Base-by-base conservation (phyloP, 2,329 filamentous ascomycete species). In the Penicillium oxalicum region DNA sequence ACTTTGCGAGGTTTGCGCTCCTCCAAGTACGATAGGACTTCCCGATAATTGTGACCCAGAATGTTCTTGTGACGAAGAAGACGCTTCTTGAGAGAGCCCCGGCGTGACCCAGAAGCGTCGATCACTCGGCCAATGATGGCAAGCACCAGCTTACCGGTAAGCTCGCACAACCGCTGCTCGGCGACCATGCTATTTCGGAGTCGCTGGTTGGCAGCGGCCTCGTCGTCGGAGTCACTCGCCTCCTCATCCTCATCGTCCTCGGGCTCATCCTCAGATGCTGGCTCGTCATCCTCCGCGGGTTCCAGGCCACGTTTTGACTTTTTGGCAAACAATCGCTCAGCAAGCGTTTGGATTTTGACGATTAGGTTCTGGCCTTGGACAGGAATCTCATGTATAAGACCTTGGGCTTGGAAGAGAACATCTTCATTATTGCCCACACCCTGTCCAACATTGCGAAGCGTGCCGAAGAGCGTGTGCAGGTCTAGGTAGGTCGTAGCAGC, bases 41-140 rank as follows among this genome's bases (percentile, higher is more conserved):
- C 89, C 62, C 86, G 88, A 75, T 88, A 94, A 65, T 93, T 96
- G 40, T 80, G 75, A 2, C 93, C 93, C 3, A 98, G 77, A 62
- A 82, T 83, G n/a, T 74, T 75, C 63, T 86, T 86, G 70, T 98
- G 96, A 56, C 88, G 79, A 60, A 86, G 77, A 24, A 98, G 74
- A 18, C 90, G 79, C 59, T 82, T 80, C 54, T 81, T 80, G 33
- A 95, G 77, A 62, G 80, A 81, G 28, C 81, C 83, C 7, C 78
- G 78, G 28, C 80, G 72, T 9, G 78, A 71, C 5, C 80, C 82
- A 1, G 73, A 75, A 37, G 76, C 72, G 62, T 94, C 89, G 44
- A 96, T 75, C 36, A 90, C 82, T 45, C 82, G 83, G 18, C 84
- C 88, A 8, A 87, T 75, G 24, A 95, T 83, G 9, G 85, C 86